Conservation (phyloP, 1,284 basidiomycete genomes). For the Trichosporon coremiiforme region DNA sequence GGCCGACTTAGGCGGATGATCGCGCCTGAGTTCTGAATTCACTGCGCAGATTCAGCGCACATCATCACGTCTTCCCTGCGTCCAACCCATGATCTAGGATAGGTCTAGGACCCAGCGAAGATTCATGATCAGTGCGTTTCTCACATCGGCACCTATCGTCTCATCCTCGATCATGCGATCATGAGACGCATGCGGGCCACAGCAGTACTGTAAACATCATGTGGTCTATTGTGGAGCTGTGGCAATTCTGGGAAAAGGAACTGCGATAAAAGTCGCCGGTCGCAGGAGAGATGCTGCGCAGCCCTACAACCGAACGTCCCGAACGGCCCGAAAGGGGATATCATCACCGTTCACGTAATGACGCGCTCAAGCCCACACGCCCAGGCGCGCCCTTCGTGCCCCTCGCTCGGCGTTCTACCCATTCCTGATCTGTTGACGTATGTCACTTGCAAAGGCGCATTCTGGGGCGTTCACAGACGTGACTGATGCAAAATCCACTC, state of each 20-base stretch:
- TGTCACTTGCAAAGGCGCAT: not conserved
- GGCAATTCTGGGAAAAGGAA: too few species aligned
- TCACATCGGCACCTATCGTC: not conserved
- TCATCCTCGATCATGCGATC: not conserved
- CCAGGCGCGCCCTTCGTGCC: not conserved
- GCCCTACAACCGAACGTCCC: not conserved
- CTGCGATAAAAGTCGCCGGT: not conserved
- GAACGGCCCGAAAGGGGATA: not conserved
- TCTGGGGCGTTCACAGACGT: not conserved
- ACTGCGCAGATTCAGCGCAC: not conserved
- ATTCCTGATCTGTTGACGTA: not conserved
- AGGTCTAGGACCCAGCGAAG: too few species aligned
- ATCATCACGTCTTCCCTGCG: not conserved
- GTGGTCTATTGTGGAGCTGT: not conserved
- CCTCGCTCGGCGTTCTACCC: not conserved
- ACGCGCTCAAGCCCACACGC: not conserved
- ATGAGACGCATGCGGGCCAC: not conserved
- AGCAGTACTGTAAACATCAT: not conserved
- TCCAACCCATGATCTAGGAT: not conserved
- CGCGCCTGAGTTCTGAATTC: not conserved
- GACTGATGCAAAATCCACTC: not conserved
- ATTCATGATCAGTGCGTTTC: not conserved
- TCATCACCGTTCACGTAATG: conserved; percentile 8
- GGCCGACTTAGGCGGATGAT: not conserved
- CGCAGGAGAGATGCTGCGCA: not conserved